These are phyloP conservation scores for Suhomyces emberorum DNA, from an alignment of 805 yeast genomes.

Conservation along the genomic window DNA sequence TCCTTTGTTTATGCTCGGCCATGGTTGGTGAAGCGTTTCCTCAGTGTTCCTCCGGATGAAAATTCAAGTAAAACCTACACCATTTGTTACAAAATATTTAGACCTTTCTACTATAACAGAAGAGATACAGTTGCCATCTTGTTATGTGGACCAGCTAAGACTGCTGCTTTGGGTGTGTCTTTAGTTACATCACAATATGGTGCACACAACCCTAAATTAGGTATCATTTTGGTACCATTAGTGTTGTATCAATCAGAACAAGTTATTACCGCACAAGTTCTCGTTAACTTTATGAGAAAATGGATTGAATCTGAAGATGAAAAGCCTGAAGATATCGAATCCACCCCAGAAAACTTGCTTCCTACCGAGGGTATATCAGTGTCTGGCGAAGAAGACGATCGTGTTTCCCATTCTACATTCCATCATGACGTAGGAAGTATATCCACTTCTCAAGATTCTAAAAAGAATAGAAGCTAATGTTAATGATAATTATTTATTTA, in stretches of 20 bases:
- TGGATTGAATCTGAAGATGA: slow-evolving; percentile 55
- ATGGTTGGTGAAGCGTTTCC: slow-evolving; percentile 40
- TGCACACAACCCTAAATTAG: slow-evolving; percentile 53
- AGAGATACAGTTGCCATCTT: slow-evolving; percentile 73
- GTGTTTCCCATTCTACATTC: neutral
- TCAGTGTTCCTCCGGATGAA: slow-evolving; percentile 47
- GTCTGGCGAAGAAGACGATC: neutral
- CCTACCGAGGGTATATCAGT: neutral
- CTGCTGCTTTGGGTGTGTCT: slow-evolving; percentile 89
- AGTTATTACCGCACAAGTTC: slow-evolving; percentile 73
- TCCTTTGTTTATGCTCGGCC: slow-evolving; percentile 64
- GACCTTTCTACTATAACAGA: slow-evolving; percentile 69
- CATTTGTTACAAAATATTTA: slow-evolving; percentile 40
- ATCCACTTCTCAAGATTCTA: neutral
- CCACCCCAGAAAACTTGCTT: neutral
- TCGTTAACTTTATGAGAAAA: slow-evolving; percentile 61
- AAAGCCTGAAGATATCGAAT: slow-evolving; percentile 14
- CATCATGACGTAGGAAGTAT: neutral
- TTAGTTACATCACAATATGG: slow-evolving; percentile 81
- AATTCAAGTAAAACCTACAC: slow-evolving; percentile 44
- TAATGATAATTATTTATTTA: no score
- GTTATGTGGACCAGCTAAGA: slow-evolving; percentile 91
- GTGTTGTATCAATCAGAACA: slow-evolving; percentile 87
- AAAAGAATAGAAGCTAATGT: neutral
- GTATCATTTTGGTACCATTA: slow-evolving; percentile 72